Conservation (phyloP, 2,329 filamentous ascomycete species). For the Aspergillus pseudoviridinutans region DNA sequence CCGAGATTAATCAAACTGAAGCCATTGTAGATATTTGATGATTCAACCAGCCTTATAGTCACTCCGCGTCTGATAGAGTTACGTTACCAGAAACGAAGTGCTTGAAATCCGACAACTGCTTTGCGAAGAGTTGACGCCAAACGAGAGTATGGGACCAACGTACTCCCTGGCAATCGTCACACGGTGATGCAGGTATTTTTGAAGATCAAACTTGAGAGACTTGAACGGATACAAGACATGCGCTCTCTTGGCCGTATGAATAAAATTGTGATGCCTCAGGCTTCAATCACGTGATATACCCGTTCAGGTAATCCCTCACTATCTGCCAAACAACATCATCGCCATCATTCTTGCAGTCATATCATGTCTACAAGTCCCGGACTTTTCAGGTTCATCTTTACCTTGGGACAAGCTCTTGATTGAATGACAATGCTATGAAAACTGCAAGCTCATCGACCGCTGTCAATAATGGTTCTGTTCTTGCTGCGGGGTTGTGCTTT, state of each 20-base stretch:
- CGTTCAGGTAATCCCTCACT: neutral
- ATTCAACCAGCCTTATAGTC: neutral
- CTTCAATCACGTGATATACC: conserved; percentile 2
- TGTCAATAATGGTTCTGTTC: neutral
- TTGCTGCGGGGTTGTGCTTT: neutral
- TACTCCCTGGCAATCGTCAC: neutral
- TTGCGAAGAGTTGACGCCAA: neutral
- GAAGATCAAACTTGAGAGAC: neutral
- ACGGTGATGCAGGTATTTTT: neutral
- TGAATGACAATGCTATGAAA: neutral
- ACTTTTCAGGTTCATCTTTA: neutral
- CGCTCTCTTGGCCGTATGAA: neutral
- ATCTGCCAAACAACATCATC: neutral
- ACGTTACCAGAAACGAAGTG: neutral
- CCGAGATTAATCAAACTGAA: neutral
- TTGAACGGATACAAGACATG: neutral
- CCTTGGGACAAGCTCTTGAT: neutral
- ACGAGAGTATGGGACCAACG: too few species aligned
- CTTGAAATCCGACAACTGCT: neutral
- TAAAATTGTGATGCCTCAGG: conserved; percentile 3
- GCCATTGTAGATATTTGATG: neutral
- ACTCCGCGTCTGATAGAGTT: neutral
- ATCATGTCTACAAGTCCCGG: neutral
- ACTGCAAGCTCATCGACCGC: neutral
- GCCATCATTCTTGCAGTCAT: neutral